phyloP scores from a whole-genome alignment of 1,139 yeast species.

The Geotrichum australiense region DNA sequence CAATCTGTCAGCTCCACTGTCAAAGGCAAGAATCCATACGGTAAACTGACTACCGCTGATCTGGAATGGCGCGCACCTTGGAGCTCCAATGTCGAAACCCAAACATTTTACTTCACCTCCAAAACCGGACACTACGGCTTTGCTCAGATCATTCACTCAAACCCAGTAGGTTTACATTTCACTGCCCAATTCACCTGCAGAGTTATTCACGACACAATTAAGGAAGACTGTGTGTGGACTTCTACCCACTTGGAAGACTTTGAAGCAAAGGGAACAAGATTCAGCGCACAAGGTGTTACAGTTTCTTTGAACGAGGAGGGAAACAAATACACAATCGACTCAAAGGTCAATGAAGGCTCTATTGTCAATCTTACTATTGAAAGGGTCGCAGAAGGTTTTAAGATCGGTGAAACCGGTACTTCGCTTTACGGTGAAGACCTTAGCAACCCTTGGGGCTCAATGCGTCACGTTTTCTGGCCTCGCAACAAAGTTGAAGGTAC shows the following conservation, averaged over 20 bases:
- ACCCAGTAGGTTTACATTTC: slow-evolving; percentile 78
- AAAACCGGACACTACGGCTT: slow-evolving; percentile 67
- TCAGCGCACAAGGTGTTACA: slow-evolving; percentile 61
- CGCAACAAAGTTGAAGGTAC: slow-evolving; percentile 66
- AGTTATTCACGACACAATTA: slow-evolving; percentile 50
- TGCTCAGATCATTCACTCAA: slow-evolving; percentile 91
- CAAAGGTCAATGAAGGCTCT: slow-evolving; percentile 64
- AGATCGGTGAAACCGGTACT: slow-evolving; percentile 82
- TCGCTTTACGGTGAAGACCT: slow-evolving; percentile 74
- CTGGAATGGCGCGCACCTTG: slow-evolving; percentile 68
- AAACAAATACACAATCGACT: slow-evolving; percentile 51
- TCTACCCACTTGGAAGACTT: slow-evolving; percentile 83
- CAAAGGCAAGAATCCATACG: slow-evolving; percentile 47
- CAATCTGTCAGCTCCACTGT: slow-evolving; percentile 70
- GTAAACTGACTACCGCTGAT: slow-evolving; percentile 54
- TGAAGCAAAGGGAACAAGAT: slow-evolving; percentile 67
- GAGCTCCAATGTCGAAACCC: slow-evolving; percentile 90
- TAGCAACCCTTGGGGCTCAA: slow-evolving; percentile 88
- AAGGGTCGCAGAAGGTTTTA: slow-evolving; percentile 61
- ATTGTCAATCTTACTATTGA: slow-evolving; percentile 60
- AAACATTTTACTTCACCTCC: slow-evolving; percentile 77
- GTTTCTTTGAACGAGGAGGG: slow-evolving; percentile 56
- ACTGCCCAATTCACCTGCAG: slow-evolving; percentile 95
- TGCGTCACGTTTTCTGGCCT: slow-evolving; percentile 98
- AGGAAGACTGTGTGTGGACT: slow-evolving; percentile 64